Percentiles rank a stretch among this genome's conserved stretches.
phyloP scores from a whole-genome alignment of 1,284 basidiomycete species.

The Austroboletus niveus region DNA sequence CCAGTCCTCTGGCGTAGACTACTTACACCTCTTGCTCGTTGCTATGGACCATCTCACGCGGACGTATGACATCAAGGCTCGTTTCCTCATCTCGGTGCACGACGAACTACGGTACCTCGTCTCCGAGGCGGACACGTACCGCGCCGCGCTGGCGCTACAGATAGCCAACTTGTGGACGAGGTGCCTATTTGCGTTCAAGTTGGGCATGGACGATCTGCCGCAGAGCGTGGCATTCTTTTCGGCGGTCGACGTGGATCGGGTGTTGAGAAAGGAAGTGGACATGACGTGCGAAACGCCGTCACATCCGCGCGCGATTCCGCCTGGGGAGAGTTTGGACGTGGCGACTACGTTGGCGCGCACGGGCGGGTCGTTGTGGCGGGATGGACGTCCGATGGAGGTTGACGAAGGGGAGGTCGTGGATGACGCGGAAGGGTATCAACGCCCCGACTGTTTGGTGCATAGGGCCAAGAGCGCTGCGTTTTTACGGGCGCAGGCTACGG shows the following conservation, averaged over 20 bases:
- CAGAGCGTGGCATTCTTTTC: slow-evolving; percentile 95
- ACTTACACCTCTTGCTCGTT: slow-evolving; percentile 94
- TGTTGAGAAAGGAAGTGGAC: slow-evolving; percentile 94
- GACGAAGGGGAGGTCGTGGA: neutral
- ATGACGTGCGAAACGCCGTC: slow-evolving; percentile 96
- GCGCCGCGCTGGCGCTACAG: slow-evolving; percentile 91
- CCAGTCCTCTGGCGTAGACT: slow-evolving; percentile 97
- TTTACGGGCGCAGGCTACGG: slow-evolving; percentile 71
- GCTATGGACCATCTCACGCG: slow-evolving; percentile 89
- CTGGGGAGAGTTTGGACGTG: slow-evolving; percentile 92
- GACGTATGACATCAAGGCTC: slow-evolving; percentile 84
- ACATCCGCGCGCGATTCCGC: slow-evolving; percentile 78
- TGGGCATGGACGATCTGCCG: slow-evolving; percentile 95
- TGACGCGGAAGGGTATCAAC: slow-evolving; percentile 42
- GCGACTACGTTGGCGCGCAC: slow-evolving; percentile 59
- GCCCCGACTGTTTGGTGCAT: slow-evolving; percentile 60
- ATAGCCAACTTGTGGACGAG: slow-evolving; percentile 97
- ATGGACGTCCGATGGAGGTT: slow-evolving; percentile 53
- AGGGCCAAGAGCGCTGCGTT: slow-evolving; percentile 61
- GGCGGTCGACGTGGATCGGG: slow-evolving; percentile 90
- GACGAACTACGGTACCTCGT: slow-evolving; percentile 97
- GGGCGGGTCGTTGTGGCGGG: slow-evolving; percentile 59
- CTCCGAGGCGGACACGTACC: slow-evolving; percentile 83
- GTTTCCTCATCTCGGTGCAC: slow-evolving; percentile 97
- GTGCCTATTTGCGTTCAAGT: slow-evolving; percentile 85